Evolutionary conservation across 352 stramenopile species (phyloP).

Genomic region (Aphanomyces stellatus): DNA sequence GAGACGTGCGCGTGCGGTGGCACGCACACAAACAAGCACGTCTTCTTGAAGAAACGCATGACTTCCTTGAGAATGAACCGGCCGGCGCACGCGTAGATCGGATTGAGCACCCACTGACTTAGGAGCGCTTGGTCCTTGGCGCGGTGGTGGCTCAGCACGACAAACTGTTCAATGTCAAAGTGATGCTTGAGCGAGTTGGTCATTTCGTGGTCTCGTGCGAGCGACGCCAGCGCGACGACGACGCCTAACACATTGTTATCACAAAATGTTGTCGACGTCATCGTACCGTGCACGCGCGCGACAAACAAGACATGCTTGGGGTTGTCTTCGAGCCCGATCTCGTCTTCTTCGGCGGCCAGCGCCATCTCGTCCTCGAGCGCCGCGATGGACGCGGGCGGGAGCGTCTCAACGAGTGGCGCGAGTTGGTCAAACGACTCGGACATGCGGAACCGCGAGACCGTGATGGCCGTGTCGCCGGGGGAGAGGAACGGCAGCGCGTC

Average conservation of each 20-base stretch:
- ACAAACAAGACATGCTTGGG: conserved; percentile 51
- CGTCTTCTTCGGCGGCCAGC: conserved; percentile 36
- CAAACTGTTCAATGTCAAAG: conserved; percentile 56
- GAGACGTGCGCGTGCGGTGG: not conserved
- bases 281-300: conserved; percentile 34
- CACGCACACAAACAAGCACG: conserved; percentile 50
- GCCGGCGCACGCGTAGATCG: conserved; percentile 51
- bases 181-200: conserved; percentile 42
- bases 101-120: conserved; percentile 57
- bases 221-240: conserved; percentile 34
- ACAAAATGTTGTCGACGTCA: no score
- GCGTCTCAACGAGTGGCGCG: not conserved
- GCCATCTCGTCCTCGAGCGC: conserved; percentile 31
- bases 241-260: conserved; percentile 21
- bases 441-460: not conserved
- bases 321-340: conserved; percentile 59
- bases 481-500: conserved; percentile 51
- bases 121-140: conserved; percentile 61
- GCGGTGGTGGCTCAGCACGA: conserved; percentile 54
- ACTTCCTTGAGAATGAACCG: conserved; percentile 68
- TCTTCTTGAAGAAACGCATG: conserved; percentile 66
- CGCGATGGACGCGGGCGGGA: conserved; percentile 3
- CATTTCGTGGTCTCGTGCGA: conserved; percentile 39
- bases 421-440: conserved; percentile 3
- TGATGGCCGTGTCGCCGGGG: conserved; percentile 22